Percentiles rank a stretch among this genome's conserved stretches.
These are phyloP conservation scores for Verticillium albo-atrum DNA, from an alignment of 2,329 filamentous ascomycete species.

Conservation along the genomic window DNA sequence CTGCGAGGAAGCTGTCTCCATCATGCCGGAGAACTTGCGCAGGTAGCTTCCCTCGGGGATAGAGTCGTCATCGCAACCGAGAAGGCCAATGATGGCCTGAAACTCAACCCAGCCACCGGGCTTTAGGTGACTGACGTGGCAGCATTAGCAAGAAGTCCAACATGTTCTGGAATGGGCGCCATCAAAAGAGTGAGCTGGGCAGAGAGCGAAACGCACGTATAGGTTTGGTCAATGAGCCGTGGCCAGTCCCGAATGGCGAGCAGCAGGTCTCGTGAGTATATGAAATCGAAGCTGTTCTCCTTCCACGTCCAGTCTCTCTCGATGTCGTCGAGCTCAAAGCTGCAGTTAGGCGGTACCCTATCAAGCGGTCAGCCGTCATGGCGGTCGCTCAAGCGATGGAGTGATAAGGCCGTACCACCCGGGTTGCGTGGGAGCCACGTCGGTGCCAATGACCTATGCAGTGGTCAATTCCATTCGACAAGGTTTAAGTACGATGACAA, in stretches of 20 bases:
- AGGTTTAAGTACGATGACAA: too few relatives aligned
- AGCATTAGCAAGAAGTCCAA: not conserved
- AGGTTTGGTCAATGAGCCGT: not conserved
- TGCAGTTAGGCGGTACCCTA: slow-evolving; percentile 31
- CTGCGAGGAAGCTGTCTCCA: slow-evolving; percentile 13
- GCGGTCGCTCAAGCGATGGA: slow-evolving; percentile 7
- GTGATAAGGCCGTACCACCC: slow-evolving; percentile 19
- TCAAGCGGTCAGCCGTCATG: slow-evolving; percentile 25
- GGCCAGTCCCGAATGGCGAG: slow-evolving; percentile 15
- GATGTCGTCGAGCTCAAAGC: slow-evolving; percentile 31
- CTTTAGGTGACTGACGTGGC: slow-evolving; percentile 27
- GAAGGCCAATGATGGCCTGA: slow-evolving; percentile 37
- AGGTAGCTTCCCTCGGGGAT: slow-evolving; percentile 42
- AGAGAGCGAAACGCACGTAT: not conserved
- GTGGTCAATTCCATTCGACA: too few relatives aligned
- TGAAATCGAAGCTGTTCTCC: slow-evolving; percentile 26
- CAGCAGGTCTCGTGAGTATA: slow-evolving; percentile 25
- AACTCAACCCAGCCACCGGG: slow-evolving; percentile 49
- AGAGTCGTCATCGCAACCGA: slow-evolving; percentile 38
- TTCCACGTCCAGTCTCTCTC: slow-evolving; percentile 32
- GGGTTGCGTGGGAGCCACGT: slow-evolving; percentile 34
- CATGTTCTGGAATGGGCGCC: too few relatives aligned
- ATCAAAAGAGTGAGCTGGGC: too few relatives aligned
- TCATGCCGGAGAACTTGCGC: slow-evolving; percentile 31
- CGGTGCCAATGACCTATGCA: slow-evolving; percentile 27